A percentile compares a stretch with the other conserved stretches of the same genome.
Conservation (phyloP, 805 yeast species). For the Jamesozyma lodderae region DNA sequence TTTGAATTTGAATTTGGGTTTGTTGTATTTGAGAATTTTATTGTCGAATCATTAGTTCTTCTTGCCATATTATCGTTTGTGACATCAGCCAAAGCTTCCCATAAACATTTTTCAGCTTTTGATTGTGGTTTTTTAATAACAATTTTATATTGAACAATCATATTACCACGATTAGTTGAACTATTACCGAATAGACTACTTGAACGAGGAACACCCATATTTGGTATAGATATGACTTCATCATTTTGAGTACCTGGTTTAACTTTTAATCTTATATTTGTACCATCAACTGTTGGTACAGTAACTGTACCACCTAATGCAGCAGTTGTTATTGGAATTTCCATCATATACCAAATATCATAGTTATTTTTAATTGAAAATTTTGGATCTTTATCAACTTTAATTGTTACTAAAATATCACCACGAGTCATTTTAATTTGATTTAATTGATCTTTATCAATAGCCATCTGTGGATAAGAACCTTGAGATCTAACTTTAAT, state of each 20-base stretch:
- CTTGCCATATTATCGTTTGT: constrained; percentile 73
- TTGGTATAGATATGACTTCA: constrained; percentile 64
- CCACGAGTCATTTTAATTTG: constrained; percentile 68
- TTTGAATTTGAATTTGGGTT: background rate
- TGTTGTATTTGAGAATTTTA: background rate
- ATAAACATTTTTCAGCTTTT: constrained; percentile 75
- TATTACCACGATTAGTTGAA: constrained; percentile 60
- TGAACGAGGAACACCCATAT: constrained; percentile 71
- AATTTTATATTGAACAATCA: constrained; percentile 66
- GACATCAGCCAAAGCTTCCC: constrained; percentile 93
- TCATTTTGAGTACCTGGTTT: constrained; percentile 81
- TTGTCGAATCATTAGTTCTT: constrained; percentile 33
- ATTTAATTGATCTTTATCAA: constrained; percentile 39
- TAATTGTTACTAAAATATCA: constrained; percentile 75
- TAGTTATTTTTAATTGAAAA: constrained; percentile 56
- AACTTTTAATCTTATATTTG: constrained; percentile 63
- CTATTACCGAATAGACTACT: constrained; percentile 10
- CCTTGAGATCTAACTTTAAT: constrained; percentile 83
- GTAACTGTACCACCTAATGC: constrained; percentile 87
- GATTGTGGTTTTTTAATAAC: constrained; percentile 65
- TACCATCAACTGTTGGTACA: constrained; percentile 86
- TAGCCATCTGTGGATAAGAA: constrained; percentile 73
- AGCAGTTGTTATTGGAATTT: constrained; percentile 89
- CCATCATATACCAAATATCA: constrained; percentile 55
- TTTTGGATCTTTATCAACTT: constrained; percentile 62